These are phyloP conservation scores for Calocybe cyanea DNA, from an alignment of 768 basidiomycete species.

Conservation along the genomic window DNA sequence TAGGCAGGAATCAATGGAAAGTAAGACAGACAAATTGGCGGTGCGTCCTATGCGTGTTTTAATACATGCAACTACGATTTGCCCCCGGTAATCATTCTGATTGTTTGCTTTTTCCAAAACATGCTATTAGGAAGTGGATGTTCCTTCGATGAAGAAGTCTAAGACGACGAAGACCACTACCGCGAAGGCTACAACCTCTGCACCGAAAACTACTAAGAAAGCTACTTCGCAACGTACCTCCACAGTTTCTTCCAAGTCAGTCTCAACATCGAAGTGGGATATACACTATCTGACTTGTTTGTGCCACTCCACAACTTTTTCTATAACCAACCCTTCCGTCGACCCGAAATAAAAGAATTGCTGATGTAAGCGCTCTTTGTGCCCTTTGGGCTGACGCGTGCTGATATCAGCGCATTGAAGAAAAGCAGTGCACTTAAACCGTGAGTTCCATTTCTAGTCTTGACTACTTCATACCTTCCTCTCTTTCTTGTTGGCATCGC, in stretches of 20 bases:
- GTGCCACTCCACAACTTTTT: too few relatives aligned
- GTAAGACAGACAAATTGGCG: slow-evolving; percentile 8
- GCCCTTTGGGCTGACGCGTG: slow-evolving; percentile 13
- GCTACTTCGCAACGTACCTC: slow-evolving; percentile 17
- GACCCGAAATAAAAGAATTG: slow-evolving; percentile 17
- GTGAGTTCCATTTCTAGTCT: slow-evolving; percentile 20
- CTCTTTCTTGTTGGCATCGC: slow-evolving; percentile 1
- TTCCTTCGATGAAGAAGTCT: slow-evolving; percentile 38
- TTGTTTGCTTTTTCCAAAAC: not conserved
- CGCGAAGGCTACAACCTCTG: slow-evolving; percentile 8
- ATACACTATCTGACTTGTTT: slow-evolving; percentile 1
- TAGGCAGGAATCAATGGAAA: slow-evolving; percentile 24
- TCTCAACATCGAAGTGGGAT: not conserved
- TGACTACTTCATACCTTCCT: too few relatives aligned
- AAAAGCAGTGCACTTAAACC: slow-evolving; percentile 16
- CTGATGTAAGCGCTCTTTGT: slow-evolving; percentile 22
- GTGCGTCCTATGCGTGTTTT: slow-evolving; percentile 16
- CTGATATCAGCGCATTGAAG: slow-evolving; percentile 19
- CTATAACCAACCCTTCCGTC: slow-evolving; percentile 1
- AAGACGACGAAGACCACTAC: slow-evolving; percentile 26
- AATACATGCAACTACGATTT: not conserved
- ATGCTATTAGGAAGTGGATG: slow-evolving; percentile 12
- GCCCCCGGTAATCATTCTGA: not conserved
- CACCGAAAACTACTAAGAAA: slow-evolving; percentile 14
- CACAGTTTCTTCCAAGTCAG: slow-evolving; percentile 14